phyloP scores from a whole-genome alignment of 768 basidiomycete species.

The Suillus fuscotomentosus region DNA sequence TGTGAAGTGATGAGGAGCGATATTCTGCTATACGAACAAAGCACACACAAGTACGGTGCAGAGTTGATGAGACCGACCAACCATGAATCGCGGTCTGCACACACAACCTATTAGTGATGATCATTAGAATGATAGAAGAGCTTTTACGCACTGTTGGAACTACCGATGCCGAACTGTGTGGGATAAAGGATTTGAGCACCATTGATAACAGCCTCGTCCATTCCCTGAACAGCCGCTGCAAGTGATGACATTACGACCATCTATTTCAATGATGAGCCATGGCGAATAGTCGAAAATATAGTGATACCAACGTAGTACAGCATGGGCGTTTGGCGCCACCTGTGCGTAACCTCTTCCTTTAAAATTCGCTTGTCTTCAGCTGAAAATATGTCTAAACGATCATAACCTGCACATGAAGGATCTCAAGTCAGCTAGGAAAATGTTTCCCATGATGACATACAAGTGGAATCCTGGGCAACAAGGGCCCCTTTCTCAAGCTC shows the following conservation, averaged over 20 bases:
- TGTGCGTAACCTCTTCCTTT: constrained; percentile 43
- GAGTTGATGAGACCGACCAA: constrained; percentile 76
- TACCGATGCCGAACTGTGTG: constrained; percentile 51
- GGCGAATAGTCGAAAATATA: neutral
- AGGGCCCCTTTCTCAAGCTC: constrained; percentile 72
- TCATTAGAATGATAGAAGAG: constrained; percentile 7
- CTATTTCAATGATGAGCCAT: constrained; percentile 37
- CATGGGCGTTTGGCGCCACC: constrained; percentile 46
- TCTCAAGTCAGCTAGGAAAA: constrained; percentile 22
- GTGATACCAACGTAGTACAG: constrained; percentile 39
- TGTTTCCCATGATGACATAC: constrained; percentile 39
- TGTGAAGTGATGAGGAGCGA: constrained; percentile 12
- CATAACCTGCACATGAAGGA: constrained; percentile 36
- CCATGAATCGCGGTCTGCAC: constrained; percentile 55
- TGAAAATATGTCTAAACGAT: constrained; percentile 38
- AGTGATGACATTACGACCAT: constrained; percentile 61
- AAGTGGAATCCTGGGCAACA: constrained; percentile 63
- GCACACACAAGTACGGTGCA: constrained; percentile 50
- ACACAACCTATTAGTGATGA: constrained; percentile 10
- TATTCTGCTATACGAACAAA: constrained; percentile 14
- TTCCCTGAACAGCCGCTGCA: constrained; percentile 75
- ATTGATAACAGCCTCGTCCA: constrained; percentile 42
- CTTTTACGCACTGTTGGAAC: constrained; percentile 17
- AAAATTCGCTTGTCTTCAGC: constrained; percentile 44
- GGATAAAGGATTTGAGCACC: constrained; percentile 49